Percentiles rank a stretch among this genome's conserved stretches.
phyloP scores from a whole-genome alignment of 2,329 filamentous ascomycete species.

The Colletotrichum cuscutae region DNA sequence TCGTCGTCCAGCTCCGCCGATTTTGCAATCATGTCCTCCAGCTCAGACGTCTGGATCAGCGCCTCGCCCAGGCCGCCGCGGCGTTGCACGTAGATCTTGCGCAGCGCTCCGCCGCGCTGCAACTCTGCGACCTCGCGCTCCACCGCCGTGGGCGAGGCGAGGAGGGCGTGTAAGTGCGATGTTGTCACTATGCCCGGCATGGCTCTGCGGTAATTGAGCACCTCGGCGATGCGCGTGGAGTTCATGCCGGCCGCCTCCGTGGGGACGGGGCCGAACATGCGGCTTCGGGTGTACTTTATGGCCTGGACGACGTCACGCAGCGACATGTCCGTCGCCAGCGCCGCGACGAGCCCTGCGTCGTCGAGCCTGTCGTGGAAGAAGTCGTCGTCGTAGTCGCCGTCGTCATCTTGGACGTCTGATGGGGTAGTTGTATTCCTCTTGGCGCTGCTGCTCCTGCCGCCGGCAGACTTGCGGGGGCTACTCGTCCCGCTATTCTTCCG shows the following conservation, averaged over 20 bases:
- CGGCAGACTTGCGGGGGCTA: not conserved
- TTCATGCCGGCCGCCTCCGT: constrained; percentile 68
- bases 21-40: constrained; percentile 48
- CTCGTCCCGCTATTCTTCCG: constrained; percentile 38
- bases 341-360: constrained; percentile 66
- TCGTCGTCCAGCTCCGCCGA: constrained; percentile 41
- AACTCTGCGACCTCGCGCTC: constrained; percentile 76
- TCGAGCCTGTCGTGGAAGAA: constrained; percentile 62
- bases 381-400: constrained; percentile 36
- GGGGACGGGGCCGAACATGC: constrained; percentile 74
- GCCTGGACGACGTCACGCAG: constrained; percentile 73
- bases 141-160: constrained; percentile 67
- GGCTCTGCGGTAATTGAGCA: constrained; percentile 68
- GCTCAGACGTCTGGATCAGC: constrained; percentile 67
- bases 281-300: constrained; percentile 68
- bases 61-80: constrained; percentile 72
- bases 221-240: constrained; percentile 69
- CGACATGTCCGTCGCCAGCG: constrained; percentile 64
- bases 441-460: not conserved
- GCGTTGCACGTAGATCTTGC: constrained; percentile 71
- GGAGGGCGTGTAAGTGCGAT: constrained; percentile 72
- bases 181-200: constrained; percentile 74
- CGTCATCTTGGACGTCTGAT: not conserved
- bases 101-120: constrained; percentile 63
- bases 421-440: constrained; percentile 29